A percentile compares a stretch with the other conserved stretches of the same genome.
Conservation (phyloP, 768 basidiomycete species). For the Sporobolomyces roseus region DNA sequence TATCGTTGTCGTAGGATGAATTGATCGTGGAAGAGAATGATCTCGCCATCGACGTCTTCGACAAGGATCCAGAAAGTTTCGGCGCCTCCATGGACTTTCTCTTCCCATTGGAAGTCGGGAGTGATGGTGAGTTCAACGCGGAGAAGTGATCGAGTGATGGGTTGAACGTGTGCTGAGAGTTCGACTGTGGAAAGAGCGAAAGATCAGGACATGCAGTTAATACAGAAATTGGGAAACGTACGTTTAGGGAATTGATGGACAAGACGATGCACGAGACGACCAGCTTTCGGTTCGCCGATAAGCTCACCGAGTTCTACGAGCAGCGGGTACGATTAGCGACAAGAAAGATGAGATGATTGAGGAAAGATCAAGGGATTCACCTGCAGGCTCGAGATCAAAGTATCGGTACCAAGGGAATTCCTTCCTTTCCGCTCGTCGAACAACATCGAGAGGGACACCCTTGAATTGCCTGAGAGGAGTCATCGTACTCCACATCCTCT, state of each 20-base stretch:
- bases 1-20: slow-evolving; percentile 83
- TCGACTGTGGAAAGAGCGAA: slow-evolving; percentile 17
- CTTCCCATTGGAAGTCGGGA: slow-evolving; percentile 99
- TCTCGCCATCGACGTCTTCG: slow-evolving; percentile 95
- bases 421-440: slow-evolving; percentile 81
- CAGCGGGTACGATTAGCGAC: neutral
- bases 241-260: slow-evolving; percentile 96
- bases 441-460: slow-evolving; percentile 63
- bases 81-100: slow-evolving; percentile 79
- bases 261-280: slow-evolving; percentile 80
- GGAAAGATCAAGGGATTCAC: neutral
- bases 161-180: slow-evolving; percentile 90
- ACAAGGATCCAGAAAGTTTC: slow-evolving; percentile 92
- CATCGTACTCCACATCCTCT: slow-evolving; percentile 90
- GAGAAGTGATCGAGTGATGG: slow-evolving; percentile 87
- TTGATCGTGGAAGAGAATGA: slow-evolving; percentile 88
- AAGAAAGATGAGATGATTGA: neutral
- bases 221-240: slow-evolving; percentile 54
- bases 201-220: neutral
- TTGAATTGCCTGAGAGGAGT: slow-evolving; percentile 94
- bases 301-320: slow-evolving; percentile 83
- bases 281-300: slow-evolving; percentile 88
- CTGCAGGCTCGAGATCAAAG: slow-evolving; percentile 66
- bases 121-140: slow-evolving; percentile 88
- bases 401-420: slow-evolving; percentile 99